phyloP scores from a whole-genome alignment of 2,329 filamentous ascomycete species.

The Neophaeococcomyces aloes region DNA sequence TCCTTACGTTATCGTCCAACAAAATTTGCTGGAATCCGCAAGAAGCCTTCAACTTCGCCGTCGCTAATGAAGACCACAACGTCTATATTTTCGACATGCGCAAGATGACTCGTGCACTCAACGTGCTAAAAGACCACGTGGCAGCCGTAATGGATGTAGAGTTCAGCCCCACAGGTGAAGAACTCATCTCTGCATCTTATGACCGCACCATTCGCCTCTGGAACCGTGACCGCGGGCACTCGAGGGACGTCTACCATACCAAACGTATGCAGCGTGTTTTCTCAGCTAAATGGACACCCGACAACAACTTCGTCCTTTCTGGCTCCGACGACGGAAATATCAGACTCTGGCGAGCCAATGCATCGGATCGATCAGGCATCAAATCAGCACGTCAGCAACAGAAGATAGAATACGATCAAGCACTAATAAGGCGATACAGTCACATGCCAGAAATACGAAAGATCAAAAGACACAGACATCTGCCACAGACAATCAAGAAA shows the following conservation, averaged over 20 bases:
- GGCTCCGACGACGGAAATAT: slow-evolving; percentile 91
- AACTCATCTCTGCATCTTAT: slow-evolving; percentile 81
- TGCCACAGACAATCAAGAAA: slow-evolving; percentile 92
- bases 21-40: slow-evolving; percentile 88
- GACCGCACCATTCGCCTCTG: slow-evolving; percentile 81
- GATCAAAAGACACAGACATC: slow-evolving; percentile 81
- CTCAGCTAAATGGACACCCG: slow-evolving; percentile 71
- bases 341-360: slow-evolving; percentile 78
- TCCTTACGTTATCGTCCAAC: slow-evolving; percentile 74
- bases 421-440: slow-evolving; percentile 69
- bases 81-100: slow-evolving; percentile 89
- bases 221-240: slow-evolving; percentile 69
- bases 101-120: slow-evolving; percentile 75
- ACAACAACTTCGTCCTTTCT: slow-evolving; percentile 78
- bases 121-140: slow-evolving; percentile 83
- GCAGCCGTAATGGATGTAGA: slow-evolving; percentile 93
- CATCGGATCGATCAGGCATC: slow-evolving; percentile 70
- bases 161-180: slow-evolving; percentile 87
- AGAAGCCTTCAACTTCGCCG: slow-evolving; percentile 90
- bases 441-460: slow-evolving; percentile 95
- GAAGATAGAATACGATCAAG: slow-evolving; percentile 83
- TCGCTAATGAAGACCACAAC: slow-evolving; percentile 91
- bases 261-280: slow-evolving; percentile 97
- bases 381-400: slow-evolving; percentile 77
- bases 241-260: slow-evolving; percentile 89